phyloP scores from a whole-genome alignment of 768 basidiomycete genomes.

The Termitomyces titanicus region DNA sequence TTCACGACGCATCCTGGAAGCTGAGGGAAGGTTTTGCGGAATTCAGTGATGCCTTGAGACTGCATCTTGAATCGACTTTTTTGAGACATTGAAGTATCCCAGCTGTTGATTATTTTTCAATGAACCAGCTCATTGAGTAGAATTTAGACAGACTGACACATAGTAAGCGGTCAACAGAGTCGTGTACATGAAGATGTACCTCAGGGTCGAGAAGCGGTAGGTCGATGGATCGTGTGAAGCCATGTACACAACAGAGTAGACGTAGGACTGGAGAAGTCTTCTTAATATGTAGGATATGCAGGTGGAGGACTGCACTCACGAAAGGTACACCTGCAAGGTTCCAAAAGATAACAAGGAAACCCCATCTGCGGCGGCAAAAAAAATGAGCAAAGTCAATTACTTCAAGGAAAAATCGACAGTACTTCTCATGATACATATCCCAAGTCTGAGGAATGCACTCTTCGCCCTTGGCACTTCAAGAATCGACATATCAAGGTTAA shows the following conservation, averaged over 20 bases:
- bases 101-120: slow-evolving; percentile 41
- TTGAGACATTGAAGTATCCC: slow-evolving; percentile 94
- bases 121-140: background rate
- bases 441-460: slow-evolving; percentile 96
- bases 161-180: slow-evolving; percentile 84
- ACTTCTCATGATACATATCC: slow-evolving; percentile 99
- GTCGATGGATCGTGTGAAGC: slow-evolving; percentile 85
- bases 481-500: slow-evolving; percentile 6
- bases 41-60: slow-evolving; percentile 79
- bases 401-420: slow-evolving; percentile 15
- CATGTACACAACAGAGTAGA: slow-evolving; percentile 98
- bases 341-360: slow-evolving; percentile 99
- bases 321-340: slow-evolving; percentile 92
- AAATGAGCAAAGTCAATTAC: background rate
- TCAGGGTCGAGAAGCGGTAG: slow-evolving; percentile 81
- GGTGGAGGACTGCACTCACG: slow-evolving; percentile 38
- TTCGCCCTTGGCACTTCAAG: slow-evolving; percentile 77
- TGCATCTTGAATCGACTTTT: slow-evolving; percentile 99
- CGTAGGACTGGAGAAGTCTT: slow-evolving; percentile 67
- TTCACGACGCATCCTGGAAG: slow-evolving; percentile 77
- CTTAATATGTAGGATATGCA: background rate
- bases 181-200: slow-evolving; percentile 68
- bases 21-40: slow-evolving; percentile 93
- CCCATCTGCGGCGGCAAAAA: slow-evolving; percentile 64
- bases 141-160: slow-evolving; percentile 47